phyloP scores from a whole-genome alignment of 31 red algal genomes.

The Bonnemaisonia californica region DNA sequence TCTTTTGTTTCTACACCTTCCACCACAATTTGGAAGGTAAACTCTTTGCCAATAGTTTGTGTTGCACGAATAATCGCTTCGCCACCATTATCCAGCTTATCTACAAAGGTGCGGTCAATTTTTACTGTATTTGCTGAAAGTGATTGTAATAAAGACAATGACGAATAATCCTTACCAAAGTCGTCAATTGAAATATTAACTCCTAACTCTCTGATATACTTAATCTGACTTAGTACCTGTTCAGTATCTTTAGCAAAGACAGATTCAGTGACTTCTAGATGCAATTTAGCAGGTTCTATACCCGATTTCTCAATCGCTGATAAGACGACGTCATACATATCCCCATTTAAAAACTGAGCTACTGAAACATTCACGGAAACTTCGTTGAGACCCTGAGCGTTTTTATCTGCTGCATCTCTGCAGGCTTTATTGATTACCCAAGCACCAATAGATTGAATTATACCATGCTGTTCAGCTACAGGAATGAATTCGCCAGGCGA shows the following conservation, averaged over 20 bases:
- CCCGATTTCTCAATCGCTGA: neutral
- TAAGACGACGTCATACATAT: neutral
- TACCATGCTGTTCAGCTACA: too few relatives aligned
- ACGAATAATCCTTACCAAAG: conserved; percentile 4
- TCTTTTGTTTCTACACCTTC: too few relatives aligned
- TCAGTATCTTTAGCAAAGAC: neutral
- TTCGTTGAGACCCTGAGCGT: too few relatives aligned
- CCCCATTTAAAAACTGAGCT: neutral
- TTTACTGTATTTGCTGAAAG: neutral
- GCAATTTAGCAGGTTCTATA: neutral
- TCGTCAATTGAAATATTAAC: neutral
- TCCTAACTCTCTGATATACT: neutral
- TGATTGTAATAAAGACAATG: neutral
- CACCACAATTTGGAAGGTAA: too few relatives aligned
- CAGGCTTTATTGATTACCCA: too few relatives aligned
- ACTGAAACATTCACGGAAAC: conserved; percentile 12
- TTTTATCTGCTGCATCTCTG: too few relatives aligned
- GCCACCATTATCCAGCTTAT: too few relatives aligned
- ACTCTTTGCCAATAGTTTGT: too few relatives aligned
- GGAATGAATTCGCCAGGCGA: too few relatives aligned
- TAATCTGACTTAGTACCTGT: neutral
- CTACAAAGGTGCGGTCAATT: conserved; percentile 1
- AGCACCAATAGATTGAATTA: too few relatives aligned
- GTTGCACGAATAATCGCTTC: too few relatives aligned
- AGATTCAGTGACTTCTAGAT: neutral